Conservation (phyloP, 495 filamentous ascomycete species). For the Cudoniella acicularis region DNA sequence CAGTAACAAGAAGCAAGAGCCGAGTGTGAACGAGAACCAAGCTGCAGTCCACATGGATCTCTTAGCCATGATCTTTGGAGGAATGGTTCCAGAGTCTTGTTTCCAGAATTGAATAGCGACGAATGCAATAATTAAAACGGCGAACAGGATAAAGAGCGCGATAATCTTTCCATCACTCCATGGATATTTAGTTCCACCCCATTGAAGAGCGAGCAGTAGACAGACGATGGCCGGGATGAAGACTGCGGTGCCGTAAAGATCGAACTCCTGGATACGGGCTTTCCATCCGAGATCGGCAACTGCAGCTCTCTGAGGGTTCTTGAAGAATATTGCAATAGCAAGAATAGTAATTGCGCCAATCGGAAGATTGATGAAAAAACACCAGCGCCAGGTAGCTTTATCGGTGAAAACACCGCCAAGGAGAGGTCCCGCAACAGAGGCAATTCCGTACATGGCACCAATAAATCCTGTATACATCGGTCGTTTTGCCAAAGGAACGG, state of each 20-base stretch:
- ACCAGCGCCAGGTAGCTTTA: slow-evolving; percentile 33
- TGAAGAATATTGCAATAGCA: slow-evolving; percentile 42
- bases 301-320: slow-evolving; percentile 47
- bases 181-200: slow-evolving; percentile 71
- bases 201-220: slow-evolving; percentile 79
- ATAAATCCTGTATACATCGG: slow-evolving; percentile 63
- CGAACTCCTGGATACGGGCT: slow-evolving; percentile 31
- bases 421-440: slow-evolving; percentile 68
- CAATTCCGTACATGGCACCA: slow-evolving; percentile 52
- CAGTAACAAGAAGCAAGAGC: slow-evolving; percentile 56
- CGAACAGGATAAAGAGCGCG: slow-evolving; percentile 67
- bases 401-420: slow-evolving; percentile 54
- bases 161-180: slow-evolving; percentile 70
- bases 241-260: slow-evolving; percentile 42
- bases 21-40: slow-evolving; percentile 50
- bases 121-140: slow-evolving; percentile 60
- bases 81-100: slow-evolving; percentile 66
- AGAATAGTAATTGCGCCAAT: slow-evolving; percentile 47
- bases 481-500: slow-evolving; percentile 66
- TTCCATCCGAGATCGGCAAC: slow-evolving; percentile 17
- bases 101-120: slow-evolving; percentile 58
- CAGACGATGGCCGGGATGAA: slow-evolving; percentile 60
- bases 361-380: slow-evolving; percentile 48
- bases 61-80: slow-evolving; percentile 61
- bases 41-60: slow-evolving; percentile 54